Percentiles rank a stretch among this genome's conserved stretches.
These are phyloP conservation scores for Diaporthe sp. DNA, from an alignment of 2,329 filamentous ascomycete species.

Conservation along the genomic window DNA sequence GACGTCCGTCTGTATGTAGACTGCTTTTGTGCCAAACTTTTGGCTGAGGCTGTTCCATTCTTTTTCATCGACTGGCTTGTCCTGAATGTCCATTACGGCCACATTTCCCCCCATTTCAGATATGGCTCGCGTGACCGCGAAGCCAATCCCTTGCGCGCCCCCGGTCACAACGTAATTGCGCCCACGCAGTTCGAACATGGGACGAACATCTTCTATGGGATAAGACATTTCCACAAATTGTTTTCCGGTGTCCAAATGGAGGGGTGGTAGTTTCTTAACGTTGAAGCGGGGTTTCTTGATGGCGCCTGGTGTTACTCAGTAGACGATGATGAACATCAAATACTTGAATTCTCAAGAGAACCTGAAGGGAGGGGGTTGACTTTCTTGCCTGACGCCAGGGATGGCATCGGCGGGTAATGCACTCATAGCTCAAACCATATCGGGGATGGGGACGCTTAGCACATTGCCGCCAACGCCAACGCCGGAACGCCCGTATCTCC, in stretches of 20 bases:
- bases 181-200: conserved; percentile 51
- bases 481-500: background rate
- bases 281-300: background rate
- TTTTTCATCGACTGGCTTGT: conserved; percentile 46
- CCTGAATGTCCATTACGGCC: conserved; percentile 53
- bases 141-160: conserved; percentile 57
- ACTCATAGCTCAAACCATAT: conserved; percentile 10
- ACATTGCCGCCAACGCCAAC: conserved; percentile 7
- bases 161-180: conserved; percentile 57
- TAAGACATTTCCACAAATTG: conserved; percentile 34
- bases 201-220: conserved; percentile 47
- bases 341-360: background rate
- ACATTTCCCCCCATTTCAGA: conserved; percentile 58
- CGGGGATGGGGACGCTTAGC: background rate
- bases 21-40: conserved; percentile 45
- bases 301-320: background rate
- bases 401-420: conserved; percentile 11
- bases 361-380: background rate
- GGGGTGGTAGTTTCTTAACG: background rate
- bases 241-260: background rate
- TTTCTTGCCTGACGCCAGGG: background rate
- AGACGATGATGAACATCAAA: background rate
- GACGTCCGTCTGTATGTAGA: conserved; percentile 52
- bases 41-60: conserved; percentile 47
- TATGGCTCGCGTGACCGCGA: conserved; percentile 54